phyloP scores from a whole-genome alignment of 176 grass and related monocot genomes.

The Neostapfia colusana region DNA sequence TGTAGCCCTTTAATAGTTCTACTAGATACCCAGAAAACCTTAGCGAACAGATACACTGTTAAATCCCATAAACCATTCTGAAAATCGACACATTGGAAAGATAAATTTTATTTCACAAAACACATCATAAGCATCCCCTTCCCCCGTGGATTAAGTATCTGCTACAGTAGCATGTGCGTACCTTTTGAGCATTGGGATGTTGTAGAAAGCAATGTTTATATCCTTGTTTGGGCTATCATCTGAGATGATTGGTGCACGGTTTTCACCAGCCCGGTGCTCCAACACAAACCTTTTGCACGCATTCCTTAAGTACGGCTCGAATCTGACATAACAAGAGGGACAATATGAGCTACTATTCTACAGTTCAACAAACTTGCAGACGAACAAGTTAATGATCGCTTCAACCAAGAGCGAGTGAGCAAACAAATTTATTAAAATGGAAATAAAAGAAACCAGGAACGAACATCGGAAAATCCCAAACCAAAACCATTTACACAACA shows the following conservation, averaged over 20 bases:
- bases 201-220: constrained; percentile 92
- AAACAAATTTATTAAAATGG: neutral
- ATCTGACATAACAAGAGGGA: constrained; percentile 44
- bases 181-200: constrained; percentile 83
- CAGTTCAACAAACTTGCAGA: neutral
- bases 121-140: neutral
- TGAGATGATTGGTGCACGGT: constrained; percentile 68
- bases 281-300: constrained; percentile 92
- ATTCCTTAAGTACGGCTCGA: constrained; percentile 79
- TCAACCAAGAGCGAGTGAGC: neutral
- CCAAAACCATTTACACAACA: neutral
- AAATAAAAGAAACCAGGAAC: too few species aligned
- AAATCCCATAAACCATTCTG: neutral
- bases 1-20: neutral
- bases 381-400: neutral
- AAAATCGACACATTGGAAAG: neutral
- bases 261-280: constrained; percentile 61
- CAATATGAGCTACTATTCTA: neutral
- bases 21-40: constrained; percentile 13
- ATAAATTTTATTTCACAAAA: neutral
- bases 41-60: neutral
- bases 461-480: neutral
- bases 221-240: constrained; percentile 89
- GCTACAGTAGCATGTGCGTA: constrained; percentile 11
- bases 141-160: neutral